Percentiles rank a stretch among this genome's conserved stretches.
Evolutionary conservation across 2,329 filamentous ascomycete species (phyloP).

Genomic region (Fusarium verrucosum): DNA sequence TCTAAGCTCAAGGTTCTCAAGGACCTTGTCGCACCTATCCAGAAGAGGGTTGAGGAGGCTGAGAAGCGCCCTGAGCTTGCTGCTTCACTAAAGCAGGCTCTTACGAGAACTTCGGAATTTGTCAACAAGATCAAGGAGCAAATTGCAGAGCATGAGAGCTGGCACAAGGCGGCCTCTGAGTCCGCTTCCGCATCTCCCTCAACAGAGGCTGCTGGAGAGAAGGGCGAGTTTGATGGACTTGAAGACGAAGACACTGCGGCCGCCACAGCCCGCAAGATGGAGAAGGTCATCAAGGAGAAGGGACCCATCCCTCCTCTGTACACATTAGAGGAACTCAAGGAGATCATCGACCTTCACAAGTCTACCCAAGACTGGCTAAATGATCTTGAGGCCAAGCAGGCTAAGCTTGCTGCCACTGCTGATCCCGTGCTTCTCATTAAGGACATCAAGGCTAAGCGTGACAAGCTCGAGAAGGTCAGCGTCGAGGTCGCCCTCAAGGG

Average conservation of each 20-base stretch:
- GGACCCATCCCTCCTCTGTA: constrained; percentile 74
- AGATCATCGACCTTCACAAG: constrained; percentile 69
- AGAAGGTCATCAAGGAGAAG: constrained; percentile 55
- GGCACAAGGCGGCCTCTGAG: constrained; percentile 63
- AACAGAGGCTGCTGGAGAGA: constrained; percentile 56
- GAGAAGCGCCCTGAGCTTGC: constrained; percentile 76
- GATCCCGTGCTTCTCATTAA: constrained; percentile 78
- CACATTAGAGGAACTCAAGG: constrained; percentile 74
- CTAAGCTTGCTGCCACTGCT: constrained; percentile 72
- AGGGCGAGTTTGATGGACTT: constrained; percentile 74
- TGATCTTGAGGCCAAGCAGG: constrained; percentile 75
- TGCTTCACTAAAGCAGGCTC: constrained; percentile 71
- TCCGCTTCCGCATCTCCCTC: constrained; percentile 58
- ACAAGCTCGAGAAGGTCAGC: constrained; percentile 75
- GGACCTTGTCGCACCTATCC: constrained; percentile 79
- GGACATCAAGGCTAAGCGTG: constrained; percentile 74
- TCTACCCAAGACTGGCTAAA: constrained; percentile 78
- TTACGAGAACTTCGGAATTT: constrained; percentile 77
- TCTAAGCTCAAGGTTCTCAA: constrained; percentile 80
- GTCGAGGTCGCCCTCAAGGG: constrained; percentile 77
- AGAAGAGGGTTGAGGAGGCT: constrained; percentile 78
- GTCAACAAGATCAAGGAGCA: constrained; percentile 74
- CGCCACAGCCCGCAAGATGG: constrained; percentile 55
- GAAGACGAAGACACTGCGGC: constrained; percentile 71
- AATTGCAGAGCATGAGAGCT: constrained; percentile 73